Conservation (phyloP, 1,284 basidiomycete genomes). For the Ustilago bromivora region DNA sequence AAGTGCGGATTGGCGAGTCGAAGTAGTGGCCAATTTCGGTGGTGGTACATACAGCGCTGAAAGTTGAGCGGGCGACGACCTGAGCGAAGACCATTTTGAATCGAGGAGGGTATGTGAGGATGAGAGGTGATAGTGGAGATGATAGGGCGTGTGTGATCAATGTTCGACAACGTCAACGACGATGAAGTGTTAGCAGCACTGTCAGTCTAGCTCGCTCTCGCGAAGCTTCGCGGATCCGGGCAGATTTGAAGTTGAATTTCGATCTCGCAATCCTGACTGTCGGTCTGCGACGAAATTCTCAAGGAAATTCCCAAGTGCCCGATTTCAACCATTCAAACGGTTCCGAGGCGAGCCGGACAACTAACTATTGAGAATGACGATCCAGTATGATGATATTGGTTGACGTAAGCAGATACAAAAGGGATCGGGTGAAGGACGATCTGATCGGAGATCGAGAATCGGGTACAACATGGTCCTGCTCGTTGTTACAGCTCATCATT, state of each 20-base stretch:
- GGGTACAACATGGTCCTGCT: too few species aligned
- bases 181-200: slow-evolving; percentile 14
- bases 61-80: slow-evolving; percentile 45
- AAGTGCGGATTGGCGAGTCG: neutral
- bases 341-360: slow-evolving; percentile 37
- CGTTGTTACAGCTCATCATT: too few species aligned
- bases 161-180: neutral
- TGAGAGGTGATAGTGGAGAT: slow-evolving; percentile 12
- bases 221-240: slow-evolving; percentile 25
- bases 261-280: neutral
- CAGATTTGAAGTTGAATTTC: neutral
- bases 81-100: slow-evolving; percentile 44
- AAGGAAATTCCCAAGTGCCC: neutral
- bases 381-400: too few species aligned
- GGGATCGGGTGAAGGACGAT: too few species aligned
- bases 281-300: slow-evolving; percentile 13
- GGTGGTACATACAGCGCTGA: slow-evolving; percentile 52
- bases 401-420: too few species aligned
- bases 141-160: slow-evolving; percentile 4
- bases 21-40: neutral
- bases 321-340: slow-evolving; percentile 6
- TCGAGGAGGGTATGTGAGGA: neutral
- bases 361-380: too few species aligned
- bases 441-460: too few species aligned
- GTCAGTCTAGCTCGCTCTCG: slow-evolving; percentile 4